Conservation (phyloP, 306 rosid genomes). For the Vigna radiata region DNA sequence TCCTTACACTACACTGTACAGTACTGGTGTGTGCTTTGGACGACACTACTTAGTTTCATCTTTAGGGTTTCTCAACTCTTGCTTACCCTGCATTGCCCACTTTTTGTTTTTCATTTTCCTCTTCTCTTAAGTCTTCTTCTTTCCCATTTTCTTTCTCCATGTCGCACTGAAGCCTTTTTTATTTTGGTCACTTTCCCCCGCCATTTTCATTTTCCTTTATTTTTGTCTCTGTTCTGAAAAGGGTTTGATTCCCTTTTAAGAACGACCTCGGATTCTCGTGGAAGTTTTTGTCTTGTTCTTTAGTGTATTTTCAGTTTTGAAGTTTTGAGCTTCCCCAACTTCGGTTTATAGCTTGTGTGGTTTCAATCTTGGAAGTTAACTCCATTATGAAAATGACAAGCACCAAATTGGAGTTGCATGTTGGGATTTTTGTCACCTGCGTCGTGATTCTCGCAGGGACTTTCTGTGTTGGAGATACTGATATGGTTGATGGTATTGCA, state of each 20-base stretch:
- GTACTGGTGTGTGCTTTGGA: not conserved
- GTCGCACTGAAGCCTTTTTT: not conserved
- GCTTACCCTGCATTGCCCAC: not conserved
- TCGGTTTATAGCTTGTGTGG: not conserved
- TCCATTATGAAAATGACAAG: conserved; percentile 55
- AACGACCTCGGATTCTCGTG: conserved; percentile 6
- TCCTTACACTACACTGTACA: not conserved
- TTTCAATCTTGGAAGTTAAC: not conserved
- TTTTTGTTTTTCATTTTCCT: not conserved
- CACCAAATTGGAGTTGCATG: conserved; percentile 52
- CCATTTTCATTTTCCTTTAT: not conserved
- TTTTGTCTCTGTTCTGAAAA: conserved; percentile 25
- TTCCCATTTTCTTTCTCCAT: not conserved
- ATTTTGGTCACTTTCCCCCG: not conserved
- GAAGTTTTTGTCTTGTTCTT: conserved; percentile 36
- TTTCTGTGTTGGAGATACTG: conserved; percentile 64
- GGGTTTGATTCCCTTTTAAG: conserved; percentile 41
- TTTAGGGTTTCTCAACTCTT: conserved; percentile 21
- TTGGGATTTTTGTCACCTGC: conserved; percentile 51
- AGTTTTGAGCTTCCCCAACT: conserved; percentile 30
- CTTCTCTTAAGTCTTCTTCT: conserved; percentile 15
- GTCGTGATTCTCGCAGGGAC: conserved; percentile 54
- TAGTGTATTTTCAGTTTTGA: not conserved
- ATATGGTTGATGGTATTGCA: conserved; percentile 77
- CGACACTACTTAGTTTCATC: conserved; percentile 5